phyloP scores from a whole-genome alignment of 352 stramenopile species.

The Blastocystis sp. region DNA sequence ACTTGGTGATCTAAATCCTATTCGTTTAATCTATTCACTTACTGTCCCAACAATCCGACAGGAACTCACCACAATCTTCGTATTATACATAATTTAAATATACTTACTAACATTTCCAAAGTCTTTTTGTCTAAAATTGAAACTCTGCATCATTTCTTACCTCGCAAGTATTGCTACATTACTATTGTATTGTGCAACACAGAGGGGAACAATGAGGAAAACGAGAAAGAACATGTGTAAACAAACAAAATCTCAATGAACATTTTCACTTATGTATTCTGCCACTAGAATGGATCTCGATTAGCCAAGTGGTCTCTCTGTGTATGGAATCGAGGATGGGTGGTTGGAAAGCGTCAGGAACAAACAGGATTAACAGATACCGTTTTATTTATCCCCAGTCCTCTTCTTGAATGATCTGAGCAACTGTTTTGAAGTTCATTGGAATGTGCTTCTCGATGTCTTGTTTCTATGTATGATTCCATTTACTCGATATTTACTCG shows the following conservation, averaged over 20 bases:
- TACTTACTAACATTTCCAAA: slow-evolving; percentile 14
- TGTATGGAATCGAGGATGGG: too few species aligned
- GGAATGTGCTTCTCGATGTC: background rate
- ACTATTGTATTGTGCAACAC: background rate
- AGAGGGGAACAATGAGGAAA: background rate
- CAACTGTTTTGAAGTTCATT: background rate
- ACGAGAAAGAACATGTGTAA: background rate
- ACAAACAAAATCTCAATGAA: background rate
- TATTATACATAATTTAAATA: background rate
- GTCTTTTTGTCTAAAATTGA: background rate
- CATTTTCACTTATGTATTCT: background rate
- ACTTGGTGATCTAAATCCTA: slow-evolving; percentile 13
- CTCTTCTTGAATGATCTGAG: background rate
- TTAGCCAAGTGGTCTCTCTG: too few species aligned
- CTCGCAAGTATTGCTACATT: background rate
- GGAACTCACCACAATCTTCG: slow-evolving; percentile 8
- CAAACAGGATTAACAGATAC: background rate
- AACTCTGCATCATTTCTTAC: background rate
- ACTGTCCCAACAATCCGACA: slow-evolving; percentile 47
- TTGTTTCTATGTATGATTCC: background rate
- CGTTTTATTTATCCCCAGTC: background rate
- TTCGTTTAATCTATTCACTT: background rate
- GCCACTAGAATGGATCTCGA: too few species aligned
- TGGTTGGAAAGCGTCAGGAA: too few species aligned
- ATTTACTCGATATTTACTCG: background rate